Evolutionary conservation across 345 rosid species (phyloP), one percentile per base, ranked within the genome.

Genomic region (Sonneratia caseolaris): DNA sequence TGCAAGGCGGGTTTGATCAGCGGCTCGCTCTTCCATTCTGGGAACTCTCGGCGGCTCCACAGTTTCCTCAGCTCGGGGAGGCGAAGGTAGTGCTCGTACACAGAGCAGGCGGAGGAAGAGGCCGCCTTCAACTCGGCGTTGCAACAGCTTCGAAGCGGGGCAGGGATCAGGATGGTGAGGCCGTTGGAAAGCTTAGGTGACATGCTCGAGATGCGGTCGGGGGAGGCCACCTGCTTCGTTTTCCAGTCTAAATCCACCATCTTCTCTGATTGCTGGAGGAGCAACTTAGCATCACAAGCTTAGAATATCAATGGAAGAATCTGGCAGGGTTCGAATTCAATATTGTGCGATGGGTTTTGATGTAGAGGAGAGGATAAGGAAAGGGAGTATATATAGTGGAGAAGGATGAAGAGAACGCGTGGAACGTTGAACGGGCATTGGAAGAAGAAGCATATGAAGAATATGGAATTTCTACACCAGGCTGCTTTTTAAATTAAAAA

Each of bases 241-340:
- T 84, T 79, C 75, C 88, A 84, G 57, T 84, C 91, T 57, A 92
- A 59, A 81, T 87, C 94, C 47, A 87, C 87, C 98, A 92, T 92
- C 49, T 73, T 81, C 43, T 14, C 0, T 9, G 77, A 36, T 22
- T 68, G 6, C 9, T 43, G 18, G 51, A 18, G 19, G 36, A 10
- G 3, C 2, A 45, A 62, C 13, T 6, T 10, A 42, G 27, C 51
- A 64, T 38, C 7, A 14, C 32, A 36, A 21, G 43, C 21, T 47
- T 13, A 47, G 51, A 13, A 47, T 16, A 21, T 18, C 7, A 18
- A 53, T 18, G n/a, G 22, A 5, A 53, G 59, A 21, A 53, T 53
- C 22, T 4, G 19, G 19, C 0, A 43, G 47, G 6, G 15, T 18
- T 48, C 13, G 4, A 45, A 19, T 19, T 3, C 32, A 7, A 14